These are phyloP conservation scores for Colletotrichum tabaci DNA, from an alignment of 2,329 filamentous ascomycete species.

Conservation along the genomic window DNA sequence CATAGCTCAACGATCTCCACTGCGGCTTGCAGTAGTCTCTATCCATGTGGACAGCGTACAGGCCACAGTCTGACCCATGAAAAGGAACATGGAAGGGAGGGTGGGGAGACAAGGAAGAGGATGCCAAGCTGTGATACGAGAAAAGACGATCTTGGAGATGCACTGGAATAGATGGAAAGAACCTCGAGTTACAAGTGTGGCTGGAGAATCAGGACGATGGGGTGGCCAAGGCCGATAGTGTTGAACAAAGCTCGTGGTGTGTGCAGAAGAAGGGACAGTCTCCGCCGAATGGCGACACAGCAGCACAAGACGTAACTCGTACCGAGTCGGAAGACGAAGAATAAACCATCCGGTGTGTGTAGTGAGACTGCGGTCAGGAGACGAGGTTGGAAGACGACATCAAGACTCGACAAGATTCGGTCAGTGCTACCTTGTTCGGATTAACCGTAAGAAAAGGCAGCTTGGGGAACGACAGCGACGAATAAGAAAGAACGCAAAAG, in stretches of 20 bases:
- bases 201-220: constrained; percentile 7
- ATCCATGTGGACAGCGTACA: constrained; percentile 29
- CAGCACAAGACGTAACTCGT: background rate
- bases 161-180: constrained; percentile 23
- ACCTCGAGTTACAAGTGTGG: constrained; percentile 2
- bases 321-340: background rate
- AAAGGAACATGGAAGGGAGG: constrained; percentile 6
- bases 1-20: constrained; percentile 37
- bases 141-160: constrained; percentile 31
- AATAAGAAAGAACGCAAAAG: constrained; percentile 22
- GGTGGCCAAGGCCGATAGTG: background rate
- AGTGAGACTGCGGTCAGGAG: constrained; percentile 28
- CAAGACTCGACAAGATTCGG: constrained; percentile 33
- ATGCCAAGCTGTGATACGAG: constrained; percentile 44
- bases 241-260: constrained; percentile 18
- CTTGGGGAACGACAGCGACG: constrained; percentile 22
- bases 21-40: constrained; percentile 39
- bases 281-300: constrained; percentile 20
- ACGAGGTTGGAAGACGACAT: constrained; percentile 33
- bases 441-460: constrained; percentile 26
- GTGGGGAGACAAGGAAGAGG: constrained; percentile 12
- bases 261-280: constrained; percentile 12
- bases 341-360: constrained; percentile 24
- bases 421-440: constrained; percentile 24
- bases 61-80: constrained; percentile 13